Evolutionary conservation across 345 rosid species (phyloP).

Genomic region (Citrus mangshanensis): DNA sequence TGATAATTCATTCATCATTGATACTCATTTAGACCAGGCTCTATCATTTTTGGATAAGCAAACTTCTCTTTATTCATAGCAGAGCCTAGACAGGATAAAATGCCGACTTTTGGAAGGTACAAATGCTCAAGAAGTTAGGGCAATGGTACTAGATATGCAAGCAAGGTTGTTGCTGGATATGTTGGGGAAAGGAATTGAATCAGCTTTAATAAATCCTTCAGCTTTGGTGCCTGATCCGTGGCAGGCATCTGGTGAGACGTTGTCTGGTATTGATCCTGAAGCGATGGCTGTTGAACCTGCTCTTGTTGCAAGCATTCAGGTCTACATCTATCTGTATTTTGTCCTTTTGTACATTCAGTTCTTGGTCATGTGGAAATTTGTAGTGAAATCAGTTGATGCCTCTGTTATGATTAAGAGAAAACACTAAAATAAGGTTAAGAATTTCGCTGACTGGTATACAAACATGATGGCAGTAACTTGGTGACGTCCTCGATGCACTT

Average conservation of each 20-base stretch:
- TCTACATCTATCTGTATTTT: constrained; percentile 18
- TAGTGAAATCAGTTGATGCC: constrained; percentile 1
- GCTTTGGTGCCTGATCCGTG: constrained; percentile 85
- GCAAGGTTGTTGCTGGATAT: constrained; percentile 94
- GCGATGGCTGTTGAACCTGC: constrained; percentile 96
- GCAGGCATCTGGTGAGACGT: constrained; percentile 71
- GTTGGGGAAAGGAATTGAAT: constrained; percentile 98
- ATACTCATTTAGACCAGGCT: constrained; percentile 4
- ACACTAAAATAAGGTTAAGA: neutral
- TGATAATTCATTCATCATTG: neutral
- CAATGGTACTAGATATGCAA: constrained; percentile 99
- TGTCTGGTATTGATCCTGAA: constrained; percentile 76
- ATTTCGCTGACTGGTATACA: neutral
- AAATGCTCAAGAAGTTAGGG: constrained; percentile 99
- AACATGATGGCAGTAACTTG: neutral
- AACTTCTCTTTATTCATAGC: constrained; percentile 33
- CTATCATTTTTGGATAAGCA: constrained; percentile 14
- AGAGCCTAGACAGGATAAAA: constrained; percentile 97
- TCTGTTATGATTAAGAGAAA: neutral
- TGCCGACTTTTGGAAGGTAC: constrained; percentile 96
- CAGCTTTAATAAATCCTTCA: constrained; percentile 94
- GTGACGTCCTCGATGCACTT: neutral
- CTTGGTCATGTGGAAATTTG: constrained; percentile 1
- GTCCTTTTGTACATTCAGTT: neutral
- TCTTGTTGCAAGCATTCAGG: constrained; percentile 87